A percentile compares a stretch with the other conserved stretches of the same genome.
These are phyloP conservation scores for Acorus calamus DNA, from an alignment of 106 monocot species.

Conservation along the genomic window DNA sequence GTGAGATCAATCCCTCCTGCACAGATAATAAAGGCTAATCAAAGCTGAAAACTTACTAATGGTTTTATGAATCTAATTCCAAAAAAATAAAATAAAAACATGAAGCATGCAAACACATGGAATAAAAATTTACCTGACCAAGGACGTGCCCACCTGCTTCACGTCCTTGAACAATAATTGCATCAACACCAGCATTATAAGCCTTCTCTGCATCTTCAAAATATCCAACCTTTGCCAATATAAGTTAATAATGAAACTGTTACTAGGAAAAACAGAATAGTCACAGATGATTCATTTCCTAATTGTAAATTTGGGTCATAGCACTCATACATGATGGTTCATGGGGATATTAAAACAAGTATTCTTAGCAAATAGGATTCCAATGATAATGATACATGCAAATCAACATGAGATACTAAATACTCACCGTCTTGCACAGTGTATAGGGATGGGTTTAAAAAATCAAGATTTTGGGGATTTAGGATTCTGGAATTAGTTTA, in stretches of 20 bases:
- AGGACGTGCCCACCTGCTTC: constrained; percentile 76
- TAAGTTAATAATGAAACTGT: not conserved
- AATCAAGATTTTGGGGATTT: too few relatives aligned
- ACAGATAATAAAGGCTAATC: constrained; percentile 9
- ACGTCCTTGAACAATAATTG: constrained; percentile 67
- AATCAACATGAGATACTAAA: too few relatives aligned
- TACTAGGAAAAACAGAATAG: too few relatives aligned
- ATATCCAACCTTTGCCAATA: constrained; percentile 38
- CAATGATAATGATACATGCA: too few relatives aligned
- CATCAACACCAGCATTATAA: constrained; percentile 63
- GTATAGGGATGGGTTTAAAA: too few relatives aligned
- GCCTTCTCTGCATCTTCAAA: constrained; percentile 66
- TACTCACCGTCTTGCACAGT: too few relatives aligned
- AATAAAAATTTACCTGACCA: constrained; percentile 44
- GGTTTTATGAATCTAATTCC: not conserved
- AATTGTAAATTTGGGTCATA: too few relatives aligned
- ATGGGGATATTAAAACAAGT: too few relatives aligned
- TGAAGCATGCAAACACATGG: not conserved
- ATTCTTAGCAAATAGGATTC: too few relatives aligned
- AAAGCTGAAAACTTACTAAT: not conserved
- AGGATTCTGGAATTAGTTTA: too few relatives aligned
- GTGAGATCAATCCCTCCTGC: constrained; percentile 50
- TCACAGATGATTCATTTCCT: too few relatives aligned
- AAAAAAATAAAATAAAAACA: not conserved
- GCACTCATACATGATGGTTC: too few relatives aligned